Base-by-base conservation (phyloP, 2,329 filamentous ascomycete genomes). In the Didymella pomorum region DNA sequence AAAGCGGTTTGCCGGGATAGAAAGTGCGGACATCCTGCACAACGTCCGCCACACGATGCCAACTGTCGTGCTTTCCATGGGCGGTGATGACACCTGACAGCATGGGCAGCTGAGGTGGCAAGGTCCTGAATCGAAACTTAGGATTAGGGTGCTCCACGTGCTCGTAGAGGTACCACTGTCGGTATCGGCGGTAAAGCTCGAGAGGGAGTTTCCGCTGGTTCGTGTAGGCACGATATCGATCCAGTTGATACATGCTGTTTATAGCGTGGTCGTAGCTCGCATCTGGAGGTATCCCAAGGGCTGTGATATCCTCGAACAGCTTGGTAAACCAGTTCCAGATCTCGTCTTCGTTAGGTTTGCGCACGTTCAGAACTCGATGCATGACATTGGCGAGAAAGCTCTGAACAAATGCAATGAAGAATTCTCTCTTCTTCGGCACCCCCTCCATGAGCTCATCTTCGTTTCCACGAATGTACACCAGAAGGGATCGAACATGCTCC, bases 321-420 rank as follows among this genome's bases (percentile, higher is more conserved):
- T 60, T 56, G 16, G 52, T 46, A 35, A 75, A 70, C 48, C 66
- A 74, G 3, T 64, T 20, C 56, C 66, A 67, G 14, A 77, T 70
- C 43, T 59, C 61, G 8, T 68, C 51, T 39, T 75, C 70, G 39
- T 76, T 62, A 1, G 65, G 63, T 18, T 61, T 54, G 18, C 52
- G 51, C 1, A 51, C 54, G 18, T 60, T 18, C 20, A 76, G 31
- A 11, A 73, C 55, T 12, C 66, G 60, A 42, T 70, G 59, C 55
- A 75, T 68, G n/a, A 71, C 68, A 23, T 66, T 58, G 16, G 70
- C 67, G 6, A 72, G 46, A 35, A 76, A 69, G n/a, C 65, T 71
- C 52, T 62, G 61, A 1, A 69, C 46, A 35, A 76, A 73, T 62
- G 58, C 18, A 37, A 42, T 49, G 10, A 56, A 52, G 33, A 57